A percentile compares a stretch with the other conserved stretches of the same genome.
Conservation (phyloP, 495 filamentous ascomycete genomes). For the Neurospora sp. region DNA sequence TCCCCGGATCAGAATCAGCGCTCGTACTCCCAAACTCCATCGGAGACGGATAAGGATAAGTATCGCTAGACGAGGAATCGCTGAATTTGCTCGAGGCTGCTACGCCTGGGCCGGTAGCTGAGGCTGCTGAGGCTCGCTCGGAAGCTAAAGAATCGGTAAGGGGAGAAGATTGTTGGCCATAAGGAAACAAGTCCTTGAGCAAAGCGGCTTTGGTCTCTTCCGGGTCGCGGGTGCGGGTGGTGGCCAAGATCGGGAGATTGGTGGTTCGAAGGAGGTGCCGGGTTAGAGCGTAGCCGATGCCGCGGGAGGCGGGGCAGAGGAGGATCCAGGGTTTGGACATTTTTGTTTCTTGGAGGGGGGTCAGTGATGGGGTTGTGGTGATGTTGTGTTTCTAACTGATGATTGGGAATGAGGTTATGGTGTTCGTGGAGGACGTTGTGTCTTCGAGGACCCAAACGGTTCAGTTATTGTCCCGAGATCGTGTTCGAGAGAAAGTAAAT, state of each 20-base stretch:
- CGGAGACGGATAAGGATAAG: neutral
- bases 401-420: too few relatives aligned
- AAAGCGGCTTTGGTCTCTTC: slow-evolving; percentile 39
- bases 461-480: neutral
- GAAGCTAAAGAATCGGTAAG: neutral
- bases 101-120: neutral
- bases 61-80: neutral
- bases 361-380: neutral
- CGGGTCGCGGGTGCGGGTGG: slow-evolving; percentile 45
- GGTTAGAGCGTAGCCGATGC: slow-evolving; percentile 64
- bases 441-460: too few relatives aligned
- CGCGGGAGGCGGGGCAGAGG: slow-evolving; percentile 59
- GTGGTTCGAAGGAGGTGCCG: slow-evolving; percentile 57
- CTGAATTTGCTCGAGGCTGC: neutral
- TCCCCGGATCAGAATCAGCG: too few relatives aligned
- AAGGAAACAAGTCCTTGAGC: slow-evolving; percentile 33
- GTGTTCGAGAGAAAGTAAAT: neutral
- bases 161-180: slow-evolving; percentile 6
- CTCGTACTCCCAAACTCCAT: too few relatives aligned
- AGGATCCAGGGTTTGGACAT: slow-evolving; percentile 33
- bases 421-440: too few relatives aligned
- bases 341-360: neutral
- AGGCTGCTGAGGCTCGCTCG: neutral
- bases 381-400: too few relatives aligned
- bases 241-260: slow-evolving; percentile 59